Percentiles rank a stretch among this genome's conserved stretches.
Conservation (phyloP, 1,284 basidiomycete genomes). For the Irpex lacteus region DNA sequence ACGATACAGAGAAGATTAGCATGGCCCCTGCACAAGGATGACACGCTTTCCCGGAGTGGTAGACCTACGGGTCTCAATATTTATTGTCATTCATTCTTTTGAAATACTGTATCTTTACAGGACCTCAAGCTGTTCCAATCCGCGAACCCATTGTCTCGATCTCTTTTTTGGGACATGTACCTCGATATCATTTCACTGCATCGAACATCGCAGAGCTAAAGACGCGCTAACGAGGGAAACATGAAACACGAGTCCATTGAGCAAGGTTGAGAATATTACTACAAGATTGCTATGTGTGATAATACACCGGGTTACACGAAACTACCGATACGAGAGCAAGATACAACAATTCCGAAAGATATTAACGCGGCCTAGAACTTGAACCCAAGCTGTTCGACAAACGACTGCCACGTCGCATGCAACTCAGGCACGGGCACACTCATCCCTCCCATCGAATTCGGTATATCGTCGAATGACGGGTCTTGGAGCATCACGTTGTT, state of each 20-base stretch:
- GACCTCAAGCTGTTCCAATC: not conserved
- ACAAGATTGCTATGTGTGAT: not conserved
- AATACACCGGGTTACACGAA: not conserved
- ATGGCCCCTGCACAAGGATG: constrained; percentile 15
- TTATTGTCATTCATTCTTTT: not conserved
- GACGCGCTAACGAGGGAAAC: too few species aligned
- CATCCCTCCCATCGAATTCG: constrained; percentile 5
- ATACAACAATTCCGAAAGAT: not conserved
- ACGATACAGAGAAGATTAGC: constrained; percentile 14
- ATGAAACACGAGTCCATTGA: too few species aligned
- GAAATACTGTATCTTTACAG: too few species aligned
- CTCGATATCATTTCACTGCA: too few species aligned
- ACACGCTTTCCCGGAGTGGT: constrained; percentile 12
- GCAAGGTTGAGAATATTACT: not conserved
- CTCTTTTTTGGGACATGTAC: not conserved
- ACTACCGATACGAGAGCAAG: not conserved
- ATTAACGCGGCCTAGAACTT: not conserved
- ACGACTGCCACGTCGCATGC: constrained; percentile 63
- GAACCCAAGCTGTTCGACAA: constrained; percentile 68
- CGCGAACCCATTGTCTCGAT: not conserved
- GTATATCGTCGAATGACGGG: constrained; percentile 13
- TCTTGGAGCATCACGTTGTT: constrained; percentile 12
- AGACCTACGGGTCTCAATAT: constrained; percentile 14
- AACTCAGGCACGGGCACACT: constrained; percentile 32
- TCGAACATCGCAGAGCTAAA: too few species aligned